Evolutionary conservation across 2,329 filamentous ascomycete species (phyloP).

Genomic region (Trichocomaceae sp.): DNA sequence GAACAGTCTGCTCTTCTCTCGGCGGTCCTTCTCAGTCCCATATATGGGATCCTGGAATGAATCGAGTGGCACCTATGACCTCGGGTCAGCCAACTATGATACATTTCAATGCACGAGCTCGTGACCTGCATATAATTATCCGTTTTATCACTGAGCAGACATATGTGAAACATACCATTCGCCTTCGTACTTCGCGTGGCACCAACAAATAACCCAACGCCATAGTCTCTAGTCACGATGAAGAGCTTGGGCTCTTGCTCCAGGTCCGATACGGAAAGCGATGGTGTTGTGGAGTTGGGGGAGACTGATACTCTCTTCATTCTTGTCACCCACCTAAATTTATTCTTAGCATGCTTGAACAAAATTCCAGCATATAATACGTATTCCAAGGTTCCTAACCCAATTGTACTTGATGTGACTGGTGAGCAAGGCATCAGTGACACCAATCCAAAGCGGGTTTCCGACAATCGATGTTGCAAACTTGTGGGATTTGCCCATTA

Average conservation of each 20-base stretch:
- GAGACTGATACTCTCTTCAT: background rate
- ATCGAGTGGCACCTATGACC: background rate
- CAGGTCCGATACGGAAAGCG: background rate
- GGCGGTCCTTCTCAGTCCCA: slow-evolving; percentile 15
- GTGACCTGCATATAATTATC: no score
- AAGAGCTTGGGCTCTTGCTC: background rate
- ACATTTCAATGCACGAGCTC: background rate
- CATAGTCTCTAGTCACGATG: background rate
- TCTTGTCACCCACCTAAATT: background rate
- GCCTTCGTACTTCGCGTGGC: background rate
- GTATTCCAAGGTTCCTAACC: background rate
- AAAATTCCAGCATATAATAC: background rate
- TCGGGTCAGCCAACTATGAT: background rate
- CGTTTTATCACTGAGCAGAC: no score
- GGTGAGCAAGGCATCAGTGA: background rate
- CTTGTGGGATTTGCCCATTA: slow-evolving; percentile 1
- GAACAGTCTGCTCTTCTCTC: slow-evolving; percentile 17
- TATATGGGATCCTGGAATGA: slow-evolving; percentile 4
- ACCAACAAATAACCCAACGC: background rate
- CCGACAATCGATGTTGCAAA: background rate
- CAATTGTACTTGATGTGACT: background rate
- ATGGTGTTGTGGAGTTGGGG: background rate
- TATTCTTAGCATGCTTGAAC: background rate
- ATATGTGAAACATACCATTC: background rate
- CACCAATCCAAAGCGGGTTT: background rate